Conservation (phyloP, 768 basidiomycete genomes). For the Tremella yokohamensis region DNA sequence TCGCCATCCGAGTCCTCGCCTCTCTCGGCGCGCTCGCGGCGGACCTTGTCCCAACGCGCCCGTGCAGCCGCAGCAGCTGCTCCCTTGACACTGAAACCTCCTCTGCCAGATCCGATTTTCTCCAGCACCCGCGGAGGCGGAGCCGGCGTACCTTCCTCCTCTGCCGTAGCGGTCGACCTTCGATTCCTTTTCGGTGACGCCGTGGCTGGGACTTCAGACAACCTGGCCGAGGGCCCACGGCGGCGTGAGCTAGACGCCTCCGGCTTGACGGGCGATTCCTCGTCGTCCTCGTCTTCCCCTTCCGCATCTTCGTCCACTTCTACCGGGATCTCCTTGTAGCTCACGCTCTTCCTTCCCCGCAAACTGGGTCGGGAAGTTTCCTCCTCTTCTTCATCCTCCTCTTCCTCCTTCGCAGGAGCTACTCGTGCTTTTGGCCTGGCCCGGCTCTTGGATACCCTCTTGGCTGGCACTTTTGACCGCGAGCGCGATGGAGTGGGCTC, state of each 20-base stretch:
- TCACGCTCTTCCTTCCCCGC: slow-evolving; percentile 30
- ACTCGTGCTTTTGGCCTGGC: too few relatives aligned
- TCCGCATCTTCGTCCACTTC: slow-evolving; percentile 20
- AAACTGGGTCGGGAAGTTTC: neutral
- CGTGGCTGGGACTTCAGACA: neutral
- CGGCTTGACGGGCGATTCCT: neutral
- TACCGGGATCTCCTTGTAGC: slow-evolving; percentile 31
- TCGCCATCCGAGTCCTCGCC: slow-evolving; percentile 46
- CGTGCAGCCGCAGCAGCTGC: slow-evolving; percentile 43
- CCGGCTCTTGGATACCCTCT: too few relatives aligned
- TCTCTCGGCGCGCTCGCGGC: slow-evolving; percentile 49
- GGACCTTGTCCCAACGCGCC: slow-evolving; percentile 52
- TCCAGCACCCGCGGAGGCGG: slow-evolving; percentile 23
- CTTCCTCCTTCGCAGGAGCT: neutral
- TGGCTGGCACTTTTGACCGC: too few relatives aligned
- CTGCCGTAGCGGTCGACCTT: slow-evolving; percentile 9
- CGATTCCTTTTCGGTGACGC: slow-evolving; percentile 6
- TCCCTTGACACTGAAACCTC: slow-evolving; percentile 46
- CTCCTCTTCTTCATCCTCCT: slow-evolving; percentile 8
- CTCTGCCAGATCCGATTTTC: slow-evolving; percentile 48
- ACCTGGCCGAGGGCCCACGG: neutral
- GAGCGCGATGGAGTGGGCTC: too few relatives aligned
- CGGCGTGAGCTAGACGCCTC: neutral
- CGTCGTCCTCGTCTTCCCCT: slow-evolving; percentile 21
- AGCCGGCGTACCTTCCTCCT: slow-evolving; percentile 3